A percentile compares a stretch with the other conserved stretches of the same genome.
phyloP scores from a whole-genome alignment of 108 stramenopile genomes.

The Stephanodiscus minutulus region DNA sequence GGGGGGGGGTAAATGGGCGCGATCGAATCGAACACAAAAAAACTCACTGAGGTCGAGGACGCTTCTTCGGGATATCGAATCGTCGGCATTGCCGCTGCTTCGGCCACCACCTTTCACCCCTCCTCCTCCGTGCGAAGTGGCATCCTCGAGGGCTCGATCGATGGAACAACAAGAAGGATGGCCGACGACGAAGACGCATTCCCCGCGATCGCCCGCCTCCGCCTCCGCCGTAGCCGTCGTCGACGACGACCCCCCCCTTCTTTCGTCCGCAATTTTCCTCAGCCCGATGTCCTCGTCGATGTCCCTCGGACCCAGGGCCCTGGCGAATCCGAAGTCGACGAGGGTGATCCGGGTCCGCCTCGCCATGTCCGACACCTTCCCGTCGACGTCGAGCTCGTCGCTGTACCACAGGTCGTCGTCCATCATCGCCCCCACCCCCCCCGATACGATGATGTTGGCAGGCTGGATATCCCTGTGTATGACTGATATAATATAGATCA shows the following conservation, averaged over 20 bases:
- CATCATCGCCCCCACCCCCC: slow-evolving; percentile 12
- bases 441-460: slow-evolving; percentile 58
- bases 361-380: slow-evolving; percentile 38
- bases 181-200: no score
- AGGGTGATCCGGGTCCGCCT: slow-evolving; percentile 71
- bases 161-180: no score
- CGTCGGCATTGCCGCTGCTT: background rate
- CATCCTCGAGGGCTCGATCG: background rate
- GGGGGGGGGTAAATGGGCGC: no score
- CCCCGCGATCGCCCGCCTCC: no score
- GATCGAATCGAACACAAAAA: no score
- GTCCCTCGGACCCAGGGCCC: slow-evolving; percentile 58
- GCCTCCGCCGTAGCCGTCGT: background rate
- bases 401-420: slow-evolving; percentile 69
- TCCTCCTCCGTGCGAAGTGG: background rate
- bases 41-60: slow-evolving; percentile 25
- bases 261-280: slow-evolving; percentile 21
- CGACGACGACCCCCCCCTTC: no score
- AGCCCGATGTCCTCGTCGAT: slow-evolving; percentile 37
- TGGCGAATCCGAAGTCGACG: slow-evolving; percentile 88
- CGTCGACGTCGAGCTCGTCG: slow-evolving; percentile 61
- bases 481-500: no score
- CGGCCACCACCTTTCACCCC: no score
- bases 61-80: slow-evolving; percentile 10
- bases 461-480: slow-evolving; percentile 91